Conservation (phyloP, 495 filamentous ascomycete genomes). For the Aspergillus steynii region DNA sequence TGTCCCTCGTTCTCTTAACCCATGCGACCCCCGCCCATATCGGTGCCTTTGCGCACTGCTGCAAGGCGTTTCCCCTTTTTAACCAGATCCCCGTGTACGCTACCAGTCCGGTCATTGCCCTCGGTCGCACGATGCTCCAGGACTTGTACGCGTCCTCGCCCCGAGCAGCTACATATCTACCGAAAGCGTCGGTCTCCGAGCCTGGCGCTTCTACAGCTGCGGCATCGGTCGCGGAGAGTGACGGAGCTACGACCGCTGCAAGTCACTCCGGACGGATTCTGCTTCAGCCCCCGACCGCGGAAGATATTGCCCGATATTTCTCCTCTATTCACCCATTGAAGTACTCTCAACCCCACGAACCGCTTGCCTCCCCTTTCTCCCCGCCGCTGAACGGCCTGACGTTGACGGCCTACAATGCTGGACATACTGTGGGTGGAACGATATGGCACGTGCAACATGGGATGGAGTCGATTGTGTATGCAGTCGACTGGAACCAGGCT, state of each 20-base stretch:
- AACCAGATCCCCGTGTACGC: slow-evolving; percentile 94
- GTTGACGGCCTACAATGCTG: slow-evolving; percentile 94
- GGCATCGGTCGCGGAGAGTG: slow-evolving; percentile 24
- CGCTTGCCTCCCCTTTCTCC: slow-evolving; percentile 79
- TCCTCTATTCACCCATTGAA: slow-evolving; percentile 90
- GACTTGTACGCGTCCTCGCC: slow-evolving; percentile 92
- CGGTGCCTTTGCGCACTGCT: slow-evolving; percentile 93
- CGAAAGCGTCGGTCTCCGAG: slow-evolving; percentile 66
- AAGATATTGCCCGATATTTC: slow-evolving; percentile 92
- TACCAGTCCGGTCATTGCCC: slow-evolving; percentile 86
- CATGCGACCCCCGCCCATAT: slow-evolving; percentile 90
- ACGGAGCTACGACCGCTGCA: slow-evolving; percentile 24
- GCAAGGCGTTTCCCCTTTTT: slow-evolving; percentile 92
- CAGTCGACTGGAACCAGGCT: slow-evolving; percentile 95
- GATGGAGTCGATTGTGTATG: slow-evolving; percentile 95
- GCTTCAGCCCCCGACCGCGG: slow-evolving; percentile 74
- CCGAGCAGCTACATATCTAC: slow-evolving; percentile 77
- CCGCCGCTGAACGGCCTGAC: slow-evolving; percentile 89
- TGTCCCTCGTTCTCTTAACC: slow-evolving; percentile 92
- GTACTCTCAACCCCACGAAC: slow-evolving; percentile 94
- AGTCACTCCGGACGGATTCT: slow-evolving; percentile 55
- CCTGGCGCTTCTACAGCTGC: slow-evolving; percentile 51
- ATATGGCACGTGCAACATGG: slow-evolving; percentile 99
- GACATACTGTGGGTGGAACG: slow-evolving; percentile 92
- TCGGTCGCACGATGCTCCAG: slow-evolving; percentile 86